These are phyloP conservation scores for Taphrina confusa DNA, from an alignment of 1,139 yeast genomes.

Conservation along the genomic window DNA sequence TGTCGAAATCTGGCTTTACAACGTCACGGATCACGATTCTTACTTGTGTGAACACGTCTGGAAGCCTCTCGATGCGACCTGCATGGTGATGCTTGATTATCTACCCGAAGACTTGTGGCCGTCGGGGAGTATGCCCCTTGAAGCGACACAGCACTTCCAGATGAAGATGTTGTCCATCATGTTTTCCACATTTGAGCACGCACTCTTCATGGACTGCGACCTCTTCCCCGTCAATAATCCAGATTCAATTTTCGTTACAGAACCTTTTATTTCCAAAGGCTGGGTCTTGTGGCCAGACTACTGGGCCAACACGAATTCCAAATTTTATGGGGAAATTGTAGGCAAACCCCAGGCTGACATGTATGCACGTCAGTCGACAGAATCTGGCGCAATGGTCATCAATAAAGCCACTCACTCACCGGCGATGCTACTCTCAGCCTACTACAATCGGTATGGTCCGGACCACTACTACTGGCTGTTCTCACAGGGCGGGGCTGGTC, in stretches of 20 bases:
- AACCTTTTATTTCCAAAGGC: constrained; percentile 59
- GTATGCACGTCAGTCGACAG: constrained; percentile 68
- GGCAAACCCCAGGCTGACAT: constrained; percentile 54
- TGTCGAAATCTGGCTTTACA: constrained; percentile 20
- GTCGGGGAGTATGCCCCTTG: constrained; percentile 7
- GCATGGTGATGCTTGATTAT: constrained; percentile 59
- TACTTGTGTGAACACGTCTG: constrained; percentile 15
- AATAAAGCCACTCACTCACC: constrained; percentile 65
- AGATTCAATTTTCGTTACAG: constrained; percentile 56
- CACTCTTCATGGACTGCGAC: constrained; percentile 76
- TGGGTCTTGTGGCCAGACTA: constrained; percentile 80
- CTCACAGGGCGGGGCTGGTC: constrained; percentile 83
- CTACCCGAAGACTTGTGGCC: constrained; percentile 12
- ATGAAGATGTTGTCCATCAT: constrained; percentile 74
- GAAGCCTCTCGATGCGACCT: constrained; percentile 10
- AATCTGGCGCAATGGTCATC: constrained; percentile 77
- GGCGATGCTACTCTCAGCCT: constrained; percentile 66
- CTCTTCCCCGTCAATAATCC: constrained; percentile 65
- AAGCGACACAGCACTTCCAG: constrained; percentile 47
- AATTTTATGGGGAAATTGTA: constrained; percentile 66
- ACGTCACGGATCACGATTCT: constrained; percentile 15
- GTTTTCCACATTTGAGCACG: constrained; percentile 74
- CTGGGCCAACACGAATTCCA: constrained; percentile 75
- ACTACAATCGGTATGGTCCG: constrained; percentile 80
- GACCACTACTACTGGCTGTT: constrained; percentile 77